Evolutionary conservation across 441 rosid genomes (phyloP).

Genomic region (Rhodomyrtus psidioides): DNA sequence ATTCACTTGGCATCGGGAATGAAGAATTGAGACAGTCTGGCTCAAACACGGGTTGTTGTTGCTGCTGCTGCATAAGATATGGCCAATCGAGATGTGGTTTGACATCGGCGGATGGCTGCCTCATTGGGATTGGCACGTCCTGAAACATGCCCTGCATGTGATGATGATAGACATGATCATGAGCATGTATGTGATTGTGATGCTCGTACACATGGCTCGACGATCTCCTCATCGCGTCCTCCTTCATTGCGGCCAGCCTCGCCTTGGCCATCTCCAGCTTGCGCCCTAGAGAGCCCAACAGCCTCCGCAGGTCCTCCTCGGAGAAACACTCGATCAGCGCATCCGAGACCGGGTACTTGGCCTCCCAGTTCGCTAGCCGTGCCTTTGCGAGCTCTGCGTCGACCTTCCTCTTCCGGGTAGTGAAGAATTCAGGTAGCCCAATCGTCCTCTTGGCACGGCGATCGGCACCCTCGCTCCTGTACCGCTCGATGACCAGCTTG

Average conservation of each 20-base stretch:
- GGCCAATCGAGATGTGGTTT: neutral
- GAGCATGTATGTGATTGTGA: neutral
- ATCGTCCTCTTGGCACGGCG: neutral
- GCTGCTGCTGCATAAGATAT: neutral
- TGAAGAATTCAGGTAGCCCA: neutral
- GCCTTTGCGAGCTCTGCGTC: neutral
- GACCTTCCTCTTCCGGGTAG: neutral
- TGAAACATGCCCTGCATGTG: neutral
- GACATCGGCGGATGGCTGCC: neutral
- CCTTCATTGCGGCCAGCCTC: neutral
- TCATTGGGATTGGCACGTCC: neutral
- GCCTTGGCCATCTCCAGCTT: neutral
- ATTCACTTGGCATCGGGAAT: neutral
- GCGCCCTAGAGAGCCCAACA: neutral
- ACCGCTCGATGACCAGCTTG: neutral
- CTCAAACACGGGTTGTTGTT: neutral
- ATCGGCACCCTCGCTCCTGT: neutral
- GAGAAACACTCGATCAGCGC: neutral
- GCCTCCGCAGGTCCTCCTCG: neutral
- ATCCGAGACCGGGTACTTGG: slow-evolving; percentile 1
- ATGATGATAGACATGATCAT: neutral
- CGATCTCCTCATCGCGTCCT: neutral
- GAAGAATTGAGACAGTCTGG: neutral
- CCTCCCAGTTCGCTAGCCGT: neutral
- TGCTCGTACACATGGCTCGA: neutral